Evolutionary conservation across 2,329 filamentous ascomycete genomes (phyloP).

Genomic region (Orbilia quercus): DNA sequence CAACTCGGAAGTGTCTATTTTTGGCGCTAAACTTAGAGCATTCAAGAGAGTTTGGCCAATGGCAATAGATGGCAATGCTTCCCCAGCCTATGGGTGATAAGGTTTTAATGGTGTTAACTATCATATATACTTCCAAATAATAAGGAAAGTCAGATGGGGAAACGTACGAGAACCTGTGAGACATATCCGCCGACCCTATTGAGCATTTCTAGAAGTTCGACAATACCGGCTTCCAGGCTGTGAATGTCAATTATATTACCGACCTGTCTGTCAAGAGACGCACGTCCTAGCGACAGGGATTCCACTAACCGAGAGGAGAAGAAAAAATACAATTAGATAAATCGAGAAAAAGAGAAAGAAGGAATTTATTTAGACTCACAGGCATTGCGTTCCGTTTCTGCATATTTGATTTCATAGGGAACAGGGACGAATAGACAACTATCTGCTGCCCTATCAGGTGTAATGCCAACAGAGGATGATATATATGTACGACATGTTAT

Average conservation of each 20-base stretch:
- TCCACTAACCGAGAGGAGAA: conserved; percentile 26
- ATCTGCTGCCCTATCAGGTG: conserved; percentile 91
- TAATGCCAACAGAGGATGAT: conserved; percentile 92
- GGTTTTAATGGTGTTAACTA: neutral
- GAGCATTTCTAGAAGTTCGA: conserved; percentile 87
- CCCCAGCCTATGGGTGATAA: conserved; percentile 72
- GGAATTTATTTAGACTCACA: conserved; percentile 19
- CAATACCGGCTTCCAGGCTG: conserved; percentile 82
- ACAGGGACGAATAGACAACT: conserved; percentile 98
- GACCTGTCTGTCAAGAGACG: conserved; percentile 38
- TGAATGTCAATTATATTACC: conserved; percentile 81
- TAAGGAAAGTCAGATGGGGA: neutral
- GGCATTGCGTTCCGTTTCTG: conserved; percentile 77
- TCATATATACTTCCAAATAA: neutral
- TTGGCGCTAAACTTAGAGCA: conserved; percentile 89
- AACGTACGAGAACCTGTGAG: conserved; percentile 78
- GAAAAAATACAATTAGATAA: conserved; percentile 13
- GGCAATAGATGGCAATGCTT: conserved; percentile 86
- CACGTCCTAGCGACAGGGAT: conserved; percentile 43
- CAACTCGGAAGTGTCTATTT: conserved; percentile 89
- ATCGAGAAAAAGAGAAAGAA: neutral
- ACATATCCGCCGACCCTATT: conserved; percentile 93
- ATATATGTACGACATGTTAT: conserved; percentile 95
- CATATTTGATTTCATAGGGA: conserved; percentile 91
- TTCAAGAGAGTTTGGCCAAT: conserved; percentile 96